A percentile compares a stretch with the other conserved stretches of the same genome.
These are phyloP conservation scores for Macrolepiota fuliginosa DNA, from an alignment of 768 basidiomycete genomes.

Conservation along the genomic window DNA sequence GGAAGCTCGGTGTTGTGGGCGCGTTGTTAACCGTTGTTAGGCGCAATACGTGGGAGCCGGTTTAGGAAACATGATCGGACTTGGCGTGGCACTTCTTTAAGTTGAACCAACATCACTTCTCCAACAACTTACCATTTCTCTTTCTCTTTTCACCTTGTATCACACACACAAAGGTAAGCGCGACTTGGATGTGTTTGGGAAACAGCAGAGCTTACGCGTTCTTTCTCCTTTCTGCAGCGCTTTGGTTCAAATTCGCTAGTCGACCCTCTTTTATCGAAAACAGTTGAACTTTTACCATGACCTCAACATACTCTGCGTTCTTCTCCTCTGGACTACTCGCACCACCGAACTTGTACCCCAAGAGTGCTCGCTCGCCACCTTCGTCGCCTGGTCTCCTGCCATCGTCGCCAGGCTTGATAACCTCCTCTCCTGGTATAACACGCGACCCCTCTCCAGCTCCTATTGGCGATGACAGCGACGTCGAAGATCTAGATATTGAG, in stretches of 20 bases:
- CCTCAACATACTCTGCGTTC: constrained; percentile 57
- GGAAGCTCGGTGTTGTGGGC: background rate
- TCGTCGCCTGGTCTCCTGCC: constrained; percentile 23
- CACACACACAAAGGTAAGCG: background rate
- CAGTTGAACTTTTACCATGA: background rate
- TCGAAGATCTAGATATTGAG: constrained; percentile 21
- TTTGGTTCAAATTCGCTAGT: background rate
- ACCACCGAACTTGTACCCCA: constrained; percentile 27
- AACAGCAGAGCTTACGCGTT: background rate
- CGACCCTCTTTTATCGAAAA: background rate
- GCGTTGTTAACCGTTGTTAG: background rate
- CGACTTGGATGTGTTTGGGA: too few species aligned
- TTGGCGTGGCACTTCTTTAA: background rate
- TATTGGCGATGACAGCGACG: constrained; percentile 15
- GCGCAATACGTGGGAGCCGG: background rate
- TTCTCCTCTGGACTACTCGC: constrained; percentile 73
- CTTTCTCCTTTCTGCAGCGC: background rate
- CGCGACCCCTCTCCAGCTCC: background rate
- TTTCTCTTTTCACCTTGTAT: background rate
- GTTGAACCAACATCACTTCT: background rate
- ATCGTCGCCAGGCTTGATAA: constrained; percentile 15
- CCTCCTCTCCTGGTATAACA: constrained; percentile 3
- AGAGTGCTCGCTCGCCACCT: constrained; percentile 17
- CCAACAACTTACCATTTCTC: background rate
- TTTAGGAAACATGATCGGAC: background rate